Conservation (phyloP, 768 basidiomycete genomes). For the Rhizopogon salebrosus region DNA sequence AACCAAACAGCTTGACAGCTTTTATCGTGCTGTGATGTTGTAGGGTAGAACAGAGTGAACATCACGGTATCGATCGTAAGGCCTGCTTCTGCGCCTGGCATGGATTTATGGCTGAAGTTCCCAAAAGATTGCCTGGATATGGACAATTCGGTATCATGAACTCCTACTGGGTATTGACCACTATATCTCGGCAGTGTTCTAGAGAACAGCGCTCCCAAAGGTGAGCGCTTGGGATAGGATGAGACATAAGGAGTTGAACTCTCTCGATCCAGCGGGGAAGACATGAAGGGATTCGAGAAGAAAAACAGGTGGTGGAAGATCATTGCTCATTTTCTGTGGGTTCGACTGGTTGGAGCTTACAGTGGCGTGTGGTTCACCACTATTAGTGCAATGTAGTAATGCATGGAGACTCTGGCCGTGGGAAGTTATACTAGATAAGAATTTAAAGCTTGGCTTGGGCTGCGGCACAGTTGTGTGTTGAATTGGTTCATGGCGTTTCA, state of each 20-base stretch:
- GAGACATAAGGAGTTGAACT: not conserved
- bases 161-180: slow-evolving; percentile 26
- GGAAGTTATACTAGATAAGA: too few species aligned
- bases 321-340: not conserved
- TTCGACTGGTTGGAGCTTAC: not conserved
- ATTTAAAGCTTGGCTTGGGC: too few species aligned
- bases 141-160: slow-evolving; percentile 28
- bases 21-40: slow-evolving; percentile 5
- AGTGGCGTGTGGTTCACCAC: too few species aligned
- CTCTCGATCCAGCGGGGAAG: not conserved
- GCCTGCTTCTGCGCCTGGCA: slow-evolving; percentile 16
- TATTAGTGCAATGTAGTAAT: too few species aligned
- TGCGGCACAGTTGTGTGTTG: too few species aligned
- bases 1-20: slow-evolving; percentile 16
- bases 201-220: slow-evolving; percentile 16
- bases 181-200: slow-evolving; percentile 25
- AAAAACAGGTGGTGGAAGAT: not conserved
- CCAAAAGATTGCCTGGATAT: slow-evolving; percentile 20
- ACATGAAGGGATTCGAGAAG: not conserved
- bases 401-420: too few species aligned
- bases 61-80: slow-evolving; percentile 25
- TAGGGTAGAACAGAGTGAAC: slow-evolving; percentile 30
- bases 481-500: too few species aligned
- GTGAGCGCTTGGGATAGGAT: not conserved
- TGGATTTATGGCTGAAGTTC: slow-evolving; percentile 19